Percentiles rank a stretch among this genome's conserved stretches.
phyloP scores from a whole-genome alignment of 305 asterid species.

The Nicotiana rustica region DNA sequence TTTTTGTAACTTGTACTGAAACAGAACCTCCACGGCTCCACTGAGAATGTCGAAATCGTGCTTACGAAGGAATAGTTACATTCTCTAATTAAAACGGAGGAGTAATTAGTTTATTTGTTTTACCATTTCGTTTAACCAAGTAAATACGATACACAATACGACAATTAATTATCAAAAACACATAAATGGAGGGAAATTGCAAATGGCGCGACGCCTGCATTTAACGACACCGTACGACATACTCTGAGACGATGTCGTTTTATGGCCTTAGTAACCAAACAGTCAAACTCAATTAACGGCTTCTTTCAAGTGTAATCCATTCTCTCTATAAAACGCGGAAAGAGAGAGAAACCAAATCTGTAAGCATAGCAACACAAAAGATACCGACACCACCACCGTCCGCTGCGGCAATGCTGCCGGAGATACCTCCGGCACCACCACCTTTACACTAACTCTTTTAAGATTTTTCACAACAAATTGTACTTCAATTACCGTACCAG shows the following conservation, averaged over 20 bases:
- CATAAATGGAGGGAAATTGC: constrained; percentile 18
- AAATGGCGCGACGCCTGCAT: constrained; percentile 29
- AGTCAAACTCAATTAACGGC: too few species aligned
- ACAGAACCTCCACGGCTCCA: neutral
- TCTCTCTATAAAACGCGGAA: neutral
- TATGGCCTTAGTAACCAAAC: too few species aligned
- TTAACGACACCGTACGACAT: neutral
- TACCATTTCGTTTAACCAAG: neutral
- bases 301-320: neutral
- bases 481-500: neutral
- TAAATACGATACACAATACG: neutral
- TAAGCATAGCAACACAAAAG: constrained; percentile 19
- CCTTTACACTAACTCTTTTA: constrained; percentile 1
- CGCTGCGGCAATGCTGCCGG: constrained; percentile 61
- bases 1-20: neutral
- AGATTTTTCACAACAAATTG: neutral
- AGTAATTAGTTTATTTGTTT: neutral
- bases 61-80: too few species aligned
- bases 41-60: too few species aligned
- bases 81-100: too few species aligned
- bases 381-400: constrained; percentile 38
- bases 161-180: neutral
- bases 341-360: constrained; percentile 28
- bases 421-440: constrained; percentile 61
- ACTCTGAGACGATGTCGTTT: neutral